A percentile compares a stretch with the other conserved stretches of the same genome.
Conservation (phyloP, 169 alveolate genomes). For the Pseudocohnilembus persalinus region DNA sequence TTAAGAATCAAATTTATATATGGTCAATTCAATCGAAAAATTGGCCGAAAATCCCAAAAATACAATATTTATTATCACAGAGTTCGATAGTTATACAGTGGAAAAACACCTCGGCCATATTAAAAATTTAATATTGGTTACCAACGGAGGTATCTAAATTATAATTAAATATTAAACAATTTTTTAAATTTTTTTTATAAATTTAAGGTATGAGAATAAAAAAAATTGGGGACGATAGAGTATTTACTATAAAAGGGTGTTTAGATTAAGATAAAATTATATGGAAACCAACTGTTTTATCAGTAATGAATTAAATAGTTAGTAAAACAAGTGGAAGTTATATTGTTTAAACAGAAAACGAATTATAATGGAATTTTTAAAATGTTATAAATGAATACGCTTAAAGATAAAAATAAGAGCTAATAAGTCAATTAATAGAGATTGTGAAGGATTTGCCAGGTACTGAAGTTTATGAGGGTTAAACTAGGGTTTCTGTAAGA, state of each 20-base stretch:
- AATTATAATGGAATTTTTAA: constrained; percentile 17
- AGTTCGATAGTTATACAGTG: background rate
- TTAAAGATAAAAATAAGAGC: background rate
- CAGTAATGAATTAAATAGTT: constrained; percentile 8
- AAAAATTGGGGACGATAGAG: constrained; percentile 12
- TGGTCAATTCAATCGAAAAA: background rate
- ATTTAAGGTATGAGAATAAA: constrained; percentile 8
- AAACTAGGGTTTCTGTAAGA: constrained; percentile 10
- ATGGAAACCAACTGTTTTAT: constrained; percentile 3
- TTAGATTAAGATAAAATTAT: constrained; percentile 7
- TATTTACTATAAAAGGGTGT: background rate
- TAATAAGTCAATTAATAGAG: background rate
- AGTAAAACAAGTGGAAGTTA: constrained; percentile 19
- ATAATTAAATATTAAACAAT: too few species aligned
- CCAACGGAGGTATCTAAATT: background rate
- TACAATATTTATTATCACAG: constrained; percentile 3
- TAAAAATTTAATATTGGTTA: constrained; percentile 3
- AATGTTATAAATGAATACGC: constrained; percentile 18
- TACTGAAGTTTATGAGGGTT: constrained; percentile 24
- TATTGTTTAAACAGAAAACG: background rate
- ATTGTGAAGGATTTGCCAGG: constrained; percentile 20
- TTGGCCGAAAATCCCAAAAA: constrained; percentile 7
- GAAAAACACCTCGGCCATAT: background rate
- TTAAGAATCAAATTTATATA: background rate
- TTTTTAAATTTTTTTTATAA: too few species aligned